Evolutionary conservation across 768 basidiomycete genomes (phyloP).

Genomic region (Clitopilus passeckerianus): DNA sequence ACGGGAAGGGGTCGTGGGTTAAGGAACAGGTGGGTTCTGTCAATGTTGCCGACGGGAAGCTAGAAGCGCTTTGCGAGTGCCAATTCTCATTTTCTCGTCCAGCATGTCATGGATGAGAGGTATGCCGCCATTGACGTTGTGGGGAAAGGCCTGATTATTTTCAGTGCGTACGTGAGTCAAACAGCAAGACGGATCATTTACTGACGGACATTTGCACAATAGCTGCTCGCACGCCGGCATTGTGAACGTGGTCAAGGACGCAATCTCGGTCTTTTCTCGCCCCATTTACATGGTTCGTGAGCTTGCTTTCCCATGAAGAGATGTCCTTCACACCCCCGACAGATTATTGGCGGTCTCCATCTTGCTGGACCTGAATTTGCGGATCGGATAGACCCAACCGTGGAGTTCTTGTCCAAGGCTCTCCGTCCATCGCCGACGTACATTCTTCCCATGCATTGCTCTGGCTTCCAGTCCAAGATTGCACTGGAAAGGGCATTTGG

Average conservation of each 20-base stretch:
- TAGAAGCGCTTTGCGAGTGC: not conserved
- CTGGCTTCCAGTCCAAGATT: slow-evolving; percentile 73
- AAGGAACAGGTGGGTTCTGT: slow-evolving; percentile 44
- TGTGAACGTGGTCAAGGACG: slow-evolving; percentile 76
- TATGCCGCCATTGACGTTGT: slow-evolving; percentile 72
- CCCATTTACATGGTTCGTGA: slow-evolving; percentile 70
- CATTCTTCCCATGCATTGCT: slow-evolving; percentile 82
- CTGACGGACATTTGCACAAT: not conserved
- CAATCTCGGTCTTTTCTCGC: slow-evolving; percentile 51
- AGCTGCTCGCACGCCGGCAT: slow-evolving; percentile 73
- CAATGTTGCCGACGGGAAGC: not conserved
- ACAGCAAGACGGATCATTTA: not conserved
- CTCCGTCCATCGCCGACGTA: slow-evolving; percentile 63
- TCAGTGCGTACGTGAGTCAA: slow-evolving; percentile 65
- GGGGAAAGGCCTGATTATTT: slow-evolving; percentile 80
- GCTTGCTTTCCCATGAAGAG: not conserved
- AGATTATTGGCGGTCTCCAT: slow-evolving; percentile 82
- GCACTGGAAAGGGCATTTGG: slow-evolving; percentile 67
- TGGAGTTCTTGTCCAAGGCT: slow-evolving; percentile 60
- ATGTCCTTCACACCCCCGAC: not conserved
- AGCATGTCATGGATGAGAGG: slow-evolving; percentile 83
- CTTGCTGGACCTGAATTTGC: slow-evolving; percentile 68
- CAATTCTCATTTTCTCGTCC: not conserved
- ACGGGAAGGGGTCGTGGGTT: slow-evolving; percentile 39
- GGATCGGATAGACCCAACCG: slow-evolving; percentile 61